Conservation (phyloP, 148 eudicot species). For the Mesembryanthemum crystallinum region DNA sequence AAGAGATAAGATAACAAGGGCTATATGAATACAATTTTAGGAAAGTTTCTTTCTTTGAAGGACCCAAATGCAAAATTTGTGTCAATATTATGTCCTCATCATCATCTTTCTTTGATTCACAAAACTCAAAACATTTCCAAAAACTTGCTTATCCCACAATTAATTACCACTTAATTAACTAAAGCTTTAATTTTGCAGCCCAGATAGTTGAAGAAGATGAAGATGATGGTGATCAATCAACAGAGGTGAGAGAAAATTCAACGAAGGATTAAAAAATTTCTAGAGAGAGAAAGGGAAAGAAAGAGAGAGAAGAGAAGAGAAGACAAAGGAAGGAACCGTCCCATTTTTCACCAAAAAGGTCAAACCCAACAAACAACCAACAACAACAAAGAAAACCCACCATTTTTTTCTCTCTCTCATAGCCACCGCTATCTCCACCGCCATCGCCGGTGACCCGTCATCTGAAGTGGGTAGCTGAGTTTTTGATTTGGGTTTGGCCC, state of each 20-base stretch:
- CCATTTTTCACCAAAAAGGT: constrained; percentile 31
- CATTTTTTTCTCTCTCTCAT: constrained; percentile 18
- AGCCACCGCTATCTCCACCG: constrained; percentile 3
- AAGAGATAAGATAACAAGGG: constrained; percentile 2
- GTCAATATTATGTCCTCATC: background rate
- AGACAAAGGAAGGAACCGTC: constrained; percentile 35
- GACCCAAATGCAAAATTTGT: background rate
- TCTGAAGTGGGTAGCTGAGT: constrained; percentile 5
- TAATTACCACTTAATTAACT: background rate
- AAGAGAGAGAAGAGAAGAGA: constrained; percentile 19
- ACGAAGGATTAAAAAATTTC: background rate
- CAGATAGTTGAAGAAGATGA: background rate
- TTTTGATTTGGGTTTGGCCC: background rate
- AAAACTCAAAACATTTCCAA: background rate
- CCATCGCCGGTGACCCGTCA: background rate
- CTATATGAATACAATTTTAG: background rate
- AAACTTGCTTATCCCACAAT: constrained; percentile 20
- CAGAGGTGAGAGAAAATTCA: background rate
- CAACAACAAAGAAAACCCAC: constrained; percentile 12
- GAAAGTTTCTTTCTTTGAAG: background rate
- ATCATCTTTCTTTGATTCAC: background rate
- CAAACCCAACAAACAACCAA: constrained; percentile 27
- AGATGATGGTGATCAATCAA: background rate
- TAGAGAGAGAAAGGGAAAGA: constrained; percentile 13
- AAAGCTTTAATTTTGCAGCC: background rate